Percentiles rank a stretch among this genome's conserved stretches.
phyloP scores from a whole-genome alignment of 2,329 filamentous ascomycete genomes.

The Colletotrichum phormii region DNA sequence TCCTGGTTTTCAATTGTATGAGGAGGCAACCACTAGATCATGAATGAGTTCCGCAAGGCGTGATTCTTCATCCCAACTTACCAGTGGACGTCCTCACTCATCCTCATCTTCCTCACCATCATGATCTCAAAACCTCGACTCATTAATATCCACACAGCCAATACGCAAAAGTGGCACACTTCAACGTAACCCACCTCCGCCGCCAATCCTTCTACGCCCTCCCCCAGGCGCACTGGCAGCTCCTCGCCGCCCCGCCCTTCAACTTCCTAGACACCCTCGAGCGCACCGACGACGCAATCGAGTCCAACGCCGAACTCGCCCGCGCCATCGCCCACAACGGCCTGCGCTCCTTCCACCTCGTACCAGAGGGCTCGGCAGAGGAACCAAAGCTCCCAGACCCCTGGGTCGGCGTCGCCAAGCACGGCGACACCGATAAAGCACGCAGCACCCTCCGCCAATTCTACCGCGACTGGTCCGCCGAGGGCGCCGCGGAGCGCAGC shows the following conservation, averaged over 20 bases:
- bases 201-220: slow-evolving; percentile 94
- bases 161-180: slow-evolving; percentile 87
- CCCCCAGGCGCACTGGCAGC: slow-evolving; percentile 83
- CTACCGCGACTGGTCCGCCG: slow-evolving; percentile 92
- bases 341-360: slow-evolving; percentile 73
- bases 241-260: slow-evolving; percentile 85
- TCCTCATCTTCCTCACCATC: slow-evolving; percentile 14
- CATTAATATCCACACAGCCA: slow-evolving; percentile 65
- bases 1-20: neutral
- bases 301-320: slow-evolving; percentile 86
- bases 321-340: slow-evolving; percentile 80
- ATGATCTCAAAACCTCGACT: neutral
- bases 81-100: slow-evolving; percentile 21
- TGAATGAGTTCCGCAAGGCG: neutral
- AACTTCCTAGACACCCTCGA: slow-evolving; percentile 83
- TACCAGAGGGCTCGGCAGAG: slow-evolving; percentile 48
- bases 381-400: slow-evolving; percentile 64
- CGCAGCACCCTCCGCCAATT: slow-evolving; percentile 93
- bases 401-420: slow-evolving; percentile 78
- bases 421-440: slow-evolving; percentile 87
- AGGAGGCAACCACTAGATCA: neutral
- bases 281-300: slow-evolving; percentile 87
- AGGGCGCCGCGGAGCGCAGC: slow-evolving; percentile 79
- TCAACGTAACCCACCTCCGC: slow-evolving; percentile 90
- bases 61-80: neutral